Percentiles rank a stretch among this genome's conserved stretches.
phyloP scores from a whole-genome alignment of 441 rosid species.

The Breynia disticha region DNA sequence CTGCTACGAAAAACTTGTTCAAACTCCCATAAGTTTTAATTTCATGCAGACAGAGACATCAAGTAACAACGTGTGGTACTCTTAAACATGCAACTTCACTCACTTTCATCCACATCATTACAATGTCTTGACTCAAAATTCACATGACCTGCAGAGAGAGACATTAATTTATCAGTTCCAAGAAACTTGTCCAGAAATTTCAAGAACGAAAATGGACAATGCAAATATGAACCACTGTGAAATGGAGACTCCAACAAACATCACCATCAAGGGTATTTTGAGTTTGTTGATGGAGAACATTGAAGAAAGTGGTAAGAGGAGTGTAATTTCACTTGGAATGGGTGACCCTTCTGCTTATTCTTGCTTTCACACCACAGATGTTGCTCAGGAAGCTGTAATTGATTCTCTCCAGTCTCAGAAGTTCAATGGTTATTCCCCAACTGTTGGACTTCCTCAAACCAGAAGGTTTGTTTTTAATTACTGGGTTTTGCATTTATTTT shows the following conservation, averaged over 20 bases:
- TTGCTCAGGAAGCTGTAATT: constrained; percentile 49
- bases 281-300: constrained; percentile 54
- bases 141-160: too few species aligned
- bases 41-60: too few species aligned
- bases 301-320: constrained; percentile 24
- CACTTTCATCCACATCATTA: too few species aligned
- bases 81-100: too few species aligned
- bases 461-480: constrained; percentile 44
- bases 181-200: too few species aligned
- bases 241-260: constrained; percentile 31
- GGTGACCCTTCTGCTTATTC: constrained; percentile 85
- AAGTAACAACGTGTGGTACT: too few species aligned
- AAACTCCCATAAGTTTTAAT: too few species aligned
- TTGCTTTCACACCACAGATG: constrained; percentile 62
- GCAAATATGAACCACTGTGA: too few species aligned
- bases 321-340: constrained; percentile 63
- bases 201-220: too few species aligned
- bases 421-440: constrained; percentile 88
- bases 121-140: too few species aligned
- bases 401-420: constrained; percentile 60
- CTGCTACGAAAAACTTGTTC: too few species aligned
- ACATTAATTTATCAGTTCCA: too few species aligned
- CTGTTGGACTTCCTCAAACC: constrained; percentile 78
- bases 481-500: not conserved
- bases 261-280: constrained; percentile 76